Evolutionary conservation across 2,329 filamentous ascomycete genomes (phyloP).

Genomic region (Diaporthe caulivora): DNA sequence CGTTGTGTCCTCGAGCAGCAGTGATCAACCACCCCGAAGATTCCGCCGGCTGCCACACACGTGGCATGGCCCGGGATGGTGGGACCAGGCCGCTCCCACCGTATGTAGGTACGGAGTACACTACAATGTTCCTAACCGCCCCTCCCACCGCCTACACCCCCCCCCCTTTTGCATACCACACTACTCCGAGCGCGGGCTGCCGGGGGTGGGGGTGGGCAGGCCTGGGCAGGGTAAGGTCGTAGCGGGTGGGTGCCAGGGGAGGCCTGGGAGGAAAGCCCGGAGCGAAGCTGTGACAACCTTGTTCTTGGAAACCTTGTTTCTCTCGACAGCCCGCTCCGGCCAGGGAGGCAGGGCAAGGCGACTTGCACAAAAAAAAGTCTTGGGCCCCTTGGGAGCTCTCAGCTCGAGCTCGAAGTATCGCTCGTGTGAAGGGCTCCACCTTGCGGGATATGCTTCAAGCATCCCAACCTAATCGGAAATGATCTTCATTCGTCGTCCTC

Average conservation of each 20-base stretch:
- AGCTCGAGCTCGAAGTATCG: constrained; percentile 29
- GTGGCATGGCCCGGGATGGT: constrained; percentile 31
- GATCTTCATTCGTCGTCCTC: constrained; percentile 31
- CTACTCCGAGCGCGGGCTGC: constrained; percentile 14
- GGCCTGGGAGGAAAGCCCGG: constrained; percentile 12
- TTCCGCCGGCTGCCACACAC: constrained; percentile 32
- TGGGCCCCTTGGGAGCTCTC: constrained; percentile 29
- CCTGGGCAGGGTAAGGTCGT: constrained; percentile 7
- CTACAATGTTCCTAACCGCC: no score
- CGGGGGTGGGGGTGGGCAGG: neutral
- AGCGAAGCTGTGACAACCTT: constrained; percentile 29
- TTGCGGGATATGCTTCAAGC: constrained; percentile 30
- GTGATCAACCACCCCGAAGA: constrained; percentile 28
- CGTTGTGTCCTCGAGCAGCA: constrained; percentile 27
- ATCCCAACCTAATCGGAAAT: constrained; percentile 29
- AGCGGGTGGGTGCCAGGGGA: constrained; percentile 1
- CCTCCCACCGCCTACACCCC: neutral
- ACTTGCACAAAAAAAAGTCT: constrained; percentile 19
- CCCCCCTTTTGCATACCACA: no score
- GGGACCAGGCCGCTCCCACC: constrained; percentile 24
- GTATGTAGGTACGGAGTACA: no score
- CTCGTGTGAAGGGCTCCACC: constrained; percentile 27
- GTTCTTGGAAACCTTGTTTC: constrained; percentile 32
- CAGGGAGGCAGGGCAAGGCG: constrained; percentile 27
- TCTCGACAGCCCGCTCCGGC: constrained; percentile 18